These are phyloP conservation scores for Avicennia marina DNA, from an alignment of 257 asterid species.

Conservation along the genomic window DNA sequence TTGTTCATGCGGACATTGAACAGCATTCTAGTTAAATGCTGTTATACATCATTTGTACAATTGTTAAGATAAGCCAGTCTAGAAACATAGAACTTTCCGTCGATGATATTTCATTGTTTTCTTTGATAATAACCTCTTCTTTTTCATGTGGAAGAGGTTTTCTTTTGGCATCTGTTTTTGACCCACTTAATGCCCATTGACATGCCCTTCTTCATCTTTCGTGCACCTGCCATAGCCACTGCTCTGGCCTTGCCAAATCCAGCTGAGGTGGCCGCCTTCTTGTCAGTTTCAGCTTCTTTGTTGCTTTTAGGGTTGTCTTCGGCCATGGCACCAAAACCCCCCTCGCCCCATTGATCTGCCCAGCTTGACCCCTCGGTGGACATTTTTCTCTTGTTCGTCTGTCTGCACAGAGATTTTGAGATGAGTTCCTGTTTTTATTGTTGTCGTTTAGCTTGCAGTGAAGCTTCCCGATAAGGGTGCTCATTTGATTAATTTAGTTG, in stretches of 20 bases:
- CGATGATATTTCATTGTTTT: neutral
- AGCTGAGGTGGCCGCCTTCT: slow-evolving; percentile 29
- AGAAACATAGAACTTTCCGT: slow-evolving; percentile 4
- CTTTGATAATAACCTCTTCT: slow-evolving; percentile 1
- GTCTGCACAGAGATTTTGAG: too few relatives aligned
- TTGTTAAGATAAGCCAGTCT: neutral
- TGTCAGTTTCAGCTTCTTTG: slow-evolving; percentile 30
- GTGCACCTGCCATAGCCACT: slow-evolving; percentile 50
- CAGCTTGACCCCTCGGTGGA: slow-evolving; percentile 71
- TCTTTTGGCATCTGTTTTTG: slow-evolving; percentile 67
- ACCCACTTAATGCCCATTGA: slow-evolving; percentile 66
- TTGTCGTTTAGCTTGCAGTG: too few relatives aligned
- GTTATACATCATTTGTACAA: too few relatives aligned
- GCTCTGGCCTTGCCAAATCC: slow-evolving; percentile 71
- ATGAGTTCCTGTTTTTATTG: too few relatives aligned
- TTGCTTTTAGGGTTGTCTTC: slow-evolving; percentile 30
- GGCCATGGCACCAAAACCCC: slow-evolving; percentile 75
- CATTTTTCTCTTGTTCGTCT: slow-evolving; percentile 25
- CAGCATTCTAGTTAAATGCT: neutral
- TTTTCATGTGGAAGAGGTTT: slow-evolving; percentile 39
- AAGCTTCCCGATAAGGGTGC: too few relatives aligned
- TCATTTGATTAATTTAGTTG: too few relatives aligned
- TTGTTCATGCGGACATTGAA: too few relatives aligned
- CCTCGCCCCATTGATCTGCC: slow-evolving; percentile 99
- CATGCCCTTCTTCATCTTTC: slow-evolving; percentile 59